Base-by-base conservation (phyloP, 1,284 basidiomycete species). In the Apiotrichum brassicae region DNA sequence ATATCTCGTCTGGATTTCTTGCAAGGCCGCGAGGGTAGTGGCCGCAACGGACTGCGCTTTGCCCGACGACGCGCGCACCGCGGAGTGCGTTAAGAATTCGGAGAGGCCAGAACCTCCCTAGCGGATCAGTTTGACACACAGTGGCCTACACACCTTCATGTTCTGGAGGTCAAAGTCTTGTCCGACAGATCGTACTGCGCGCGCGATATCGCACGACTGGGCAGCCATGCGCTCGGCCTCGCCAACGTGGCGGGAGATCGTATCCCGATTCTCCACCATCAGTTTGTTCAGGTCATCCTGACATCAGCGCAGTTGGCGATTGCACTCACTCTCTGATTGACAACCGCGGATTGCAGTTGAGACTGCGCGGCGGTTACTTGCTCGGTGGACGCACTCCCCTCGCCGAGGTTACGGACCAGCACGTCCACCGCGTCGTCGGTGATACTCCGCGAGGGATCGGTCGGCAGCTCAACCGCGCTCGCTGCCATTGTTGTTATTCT, bases 1-100 rank as follows among this genome's bases (percentile, higher is more conserved):
- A 7, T 51, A 33, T 16, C 49, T 25, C 4, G n/a, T 34, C 28
- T 52, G 19, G 1, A 66, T 43, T 1, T 43, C 35, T 38, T 54
- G 47, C 3, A 67, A 48, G 2, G 47, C 23, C n/a, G 16, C n/a
- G 4, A 42, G 18, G 1, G 43, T 54, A 2, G 42, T 4, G 4
- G 34, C n/a, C 7, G 44, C 39, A 11, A 46, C 14, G 4, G 25
- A 20, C 12, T 30, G 25, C 1, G 38, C 43, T 12, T 38, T 25
- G 14, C 14, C 13, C 9, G 18, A 19, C 22, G 26, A 9, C 16
- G 30, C 16, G 2, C 43, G 48, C 3, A 23, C 8, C 2, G 40
- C 12, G 7, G 43, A 35, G 2, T 24, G 11, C 6, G 34, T 25
- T 8, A 49, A 11, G 13, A 53, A 43, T 1, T 39, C 34, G 3